A percentile compares a stretch with the other conserved stretches of the same genome.
phyloP scores from a whole-genome alignment of 352 stramenopile species.

The Globisporangium perplexum region DNA sequence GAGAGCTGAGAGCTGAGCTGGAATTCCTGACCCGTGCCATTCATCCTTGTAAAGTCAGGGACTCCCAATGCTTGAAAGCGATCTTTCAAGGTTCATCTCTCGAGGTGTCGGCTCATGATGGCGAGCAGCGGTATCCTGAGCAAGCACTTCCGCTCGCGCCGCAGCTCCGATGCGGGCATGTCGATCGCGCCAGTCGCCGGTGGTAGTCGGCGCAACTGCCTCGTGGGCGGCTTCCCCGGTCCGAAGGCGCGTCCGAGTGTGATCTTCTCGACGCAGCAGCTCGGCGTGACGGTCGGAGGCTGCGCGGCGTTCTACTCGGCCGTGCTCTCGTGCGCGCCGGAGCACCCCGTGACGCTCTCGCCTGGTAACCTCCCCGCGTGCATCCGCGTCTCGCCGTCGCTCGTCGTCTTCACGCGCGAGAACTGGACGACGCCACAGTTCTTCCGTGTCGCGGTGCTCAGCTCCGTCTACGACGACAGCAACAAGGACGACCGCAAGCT shows the following conservation, averaged over 20 bases:
- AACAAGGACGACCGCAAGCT: slow-evolving; percentile 21
- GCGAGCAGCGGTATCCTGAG: not conserved
- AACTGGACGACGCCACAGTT: slow-evolving; percentile 44
- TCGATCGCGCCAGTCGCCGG: not conserved
- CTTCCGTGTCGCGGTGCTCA: slow-evolving; percentile 41
- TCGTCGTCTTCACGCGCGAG: slow-evolving; percentile 37
- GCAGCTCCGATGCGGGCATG: not conserved
- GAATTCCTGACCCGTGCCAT: too few species aligned
- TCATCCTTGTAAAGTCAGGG: too few species aligned
- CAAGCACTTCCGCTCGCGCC: slow-evolving; percentile 3
- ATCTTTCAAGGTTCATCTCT: too few species aligned
- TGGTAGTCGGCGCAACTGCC: slow-evolving; percentile 11
- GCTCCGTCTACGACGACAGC: slow-evolving; percentile 14
- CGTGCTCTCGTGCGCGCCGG: slow-evolving; percentile 29
- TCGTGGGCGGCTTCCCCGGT: slow-evolving; percentile 8
- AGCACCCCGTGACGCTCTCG: slow-evolving; percentile 38
- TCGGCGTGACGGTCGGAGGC: slow-evolving; percentile 39
- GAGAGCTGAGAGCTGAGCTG: too few species aligned
- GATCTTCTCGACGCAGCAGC: slow-evolving; percentile 23
- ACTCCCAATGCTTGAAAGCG: too few species aligned
- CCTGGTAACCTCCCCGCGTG: slow-evolving; percentile 41
- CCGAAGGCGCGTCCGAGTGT: slow-evolving; percentile 24
- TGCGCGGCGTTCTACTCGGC: slow-evolving; percentile 52
- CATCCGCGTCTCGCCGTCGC: slow-evolving; percentile 39
- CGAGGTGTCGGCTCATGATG: too few species aligned